Evolutionary conservation across 2,329 filamentous ascomycete species (phyloP), one percentile per base, ranked within the genome.

Genomic region (Furcasterigmium sp.): DNA sequence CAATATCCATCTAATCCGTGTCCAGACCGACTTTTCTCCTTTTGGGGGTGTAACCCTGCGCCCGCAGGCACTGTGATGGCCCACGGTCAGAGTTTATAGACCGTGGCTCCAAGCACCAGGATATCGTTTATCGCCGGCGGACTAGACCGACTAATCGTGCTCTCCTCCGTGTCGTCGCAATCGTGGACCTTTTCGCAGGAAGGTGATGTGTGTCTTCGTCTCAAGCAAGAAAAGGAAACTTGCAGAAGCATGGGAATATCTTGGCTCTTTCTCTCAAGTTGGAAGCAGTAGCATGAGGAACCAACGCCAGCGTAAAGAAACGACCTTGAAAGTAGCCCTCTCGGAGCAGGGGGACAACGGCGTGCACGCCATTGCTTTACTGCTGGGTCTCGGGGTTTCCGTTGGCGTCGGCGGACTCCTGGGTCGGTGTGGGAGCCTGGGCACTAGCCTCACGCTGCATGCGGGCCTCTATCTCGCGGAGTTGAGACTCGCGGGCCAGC

Each of bases 381-480:
- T 26, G 23, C 56, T 76, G 73, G 62, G 67, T 71, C 51, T 77
- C 72, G 56, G 71, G 63, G 44, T 77, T 73, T 62, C 74, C 76
- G 54, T 80, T 80, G 55, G 75, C 64, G 54, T 81, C 76, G 54
- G 62, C 53, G 42, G 60, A 56, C 45, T 46, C 49, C 51, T 54
- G 63, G 41, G 63, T 59, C 41, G 66, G 62, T n/a, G 56, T 59
- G 20, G 65, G 59, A 28, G 68, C 61, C 32, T 35, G 32, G 39
- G 74, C 71, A 61, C 79, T 84, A 52, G 83, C 77, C 71, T 95
- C 89, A 64, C 91, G 84, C 63, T 91, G 84, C 91, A 97, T 96
- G 62, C 91, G 86, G 51, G 91, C 91, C 72, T 97, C 91, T 63
- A 98, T 96, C 76, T 98, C 93, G 70, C 93, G 91, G 58, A 98